A percentile compares a stretch with the other conserved stretches of the same genome.
phyloP scores from a whole-genome alignment of 2,329 filamentous ascomycete species.

The Cryphonectria radicalis region DNA sequence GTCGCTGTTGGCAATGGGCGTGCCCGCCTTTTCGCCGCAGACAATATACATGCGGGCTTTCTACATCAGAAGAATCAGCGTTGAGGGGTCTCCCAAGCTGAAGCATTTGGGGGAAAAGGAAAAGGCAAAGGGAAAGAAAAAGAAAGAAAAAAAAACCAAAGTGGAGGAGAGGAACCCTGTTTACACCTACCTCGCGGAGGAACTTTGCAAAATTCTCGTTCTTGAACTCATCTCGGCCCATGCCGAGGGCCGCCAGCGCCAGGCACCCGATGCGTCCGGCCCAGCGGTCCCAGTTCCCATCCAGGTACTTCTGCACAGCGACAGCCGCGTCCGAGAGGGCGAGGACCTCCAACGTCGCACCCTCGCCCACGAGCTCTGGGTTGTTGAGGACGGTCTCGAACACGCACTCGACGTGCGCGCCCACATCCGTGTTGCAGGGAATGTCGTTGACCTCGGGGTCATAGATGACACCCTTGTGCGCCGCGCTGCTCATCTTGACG shows the following conservation, averaged over 20 bases:
- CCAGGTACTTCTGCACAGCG: slow-evolving; percentile 60
- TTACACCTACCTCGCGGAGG: slow-evolving; percentile 50
- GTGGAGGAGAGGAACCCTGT: slow-evolving; percentile 31
- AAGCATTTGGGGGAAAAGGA: not conserved
- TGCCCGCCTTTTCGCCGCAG: slow-evolving; percentile 55
- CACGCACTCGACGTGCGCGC: slow-evolving; percentile 68
- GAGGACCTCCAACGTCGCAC: slow-evolving; percentile 69
- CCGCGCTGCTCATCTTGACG: slow-evolving; percentile 65
- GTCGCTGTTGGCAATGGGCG: slow-evolving; percentile 56
- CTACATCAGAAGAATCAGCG: slow-evolving; percentile 42
- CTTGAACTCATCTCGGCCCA: slow-evolving; percentile 43
- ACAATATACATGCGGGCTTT: slow-evolving; percentile 65
- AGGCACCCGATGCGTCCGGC: slow-evolving; percentile 51
- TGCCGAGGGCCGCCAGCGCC: slow-evolving; percentile 54
- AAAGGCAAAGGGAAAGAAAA: slow-evolving; percentile 11
- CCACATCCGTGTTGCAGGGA: slow-evolving; percentile 58
- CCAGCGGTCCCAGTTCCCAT: slow-evolving; percentile 55
- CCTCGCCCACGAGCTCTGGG: slow-evolving; percentile 47
- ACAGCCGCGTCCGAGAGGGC: slow-evolving; percentile 71
- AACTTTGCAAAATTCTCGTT: slow-evolving; percentile 54
- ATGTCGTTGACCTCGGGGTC: slow-evolving; percentile 63
- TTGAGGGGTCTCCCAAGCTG: no score
- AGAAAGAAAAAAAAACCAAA: not conserved
- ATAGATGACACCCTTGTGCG: slow-evolving; percentile 59
- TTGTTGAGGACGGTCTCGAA: slow-evolving; percentile 65